Base-by-base conservation (phyloP, 768 basidiomycete genomes). In the Cystofilobasidium macerans region DNA sequence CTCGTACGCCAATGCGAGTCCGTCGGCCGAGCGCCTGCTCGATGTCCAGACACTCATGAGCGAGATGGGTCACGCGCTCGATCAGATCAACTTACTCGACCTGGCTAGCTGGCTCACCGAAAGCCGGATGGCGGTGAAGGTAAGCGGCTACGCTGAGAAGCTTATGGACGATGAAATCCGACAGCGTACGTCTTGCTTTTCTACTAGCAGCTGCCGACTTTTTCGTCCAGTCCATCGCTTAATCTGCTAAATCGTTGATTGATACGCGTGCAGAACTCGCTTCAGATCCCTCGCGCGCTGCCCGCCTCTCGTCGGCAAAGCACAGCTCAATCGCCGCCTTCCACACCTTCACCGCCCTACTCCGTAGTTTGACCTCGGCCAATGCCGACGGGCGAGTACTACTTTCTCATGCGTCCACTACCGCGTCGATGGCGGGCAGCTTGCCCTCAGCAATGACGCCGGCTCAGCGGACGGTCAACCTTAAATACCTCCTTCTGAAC, bases 401-500 rank as follows among this genome's bases (percentile, higher is more conserved):
- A 54, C 28, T 71, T 57, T 70, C 69, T 1, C 69, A 63, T 81
- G 86, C 1, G 85, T 83, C 71, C 20, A 26, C 58, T 28, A 20
- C 32, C 42, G 9, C 42, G 42, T 16, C 38, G 38, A 40, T 16
- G 38, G 38, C 38, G 38, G 38, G 38, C 38, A 40, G 38, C 38
- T 40, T 8, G 9, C 38, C 38, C 38, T 16, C 38, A 16, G 9
- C 38, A 16, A 8, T 16, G 38, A 8, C 38, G 38, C 38, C 38
- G 38, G 9, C 38, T 8, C 38, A 8, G 38, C 38, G 9, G 9
- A 40, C 42, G 71, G 79, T 88, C 6, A 84, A 86, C 66, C 78
- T 97, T 61, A 90, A 87, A 72, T 99, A 95, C 71, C 88, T 95
- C 69, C 84, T 91, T 24, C 81, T 99, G 28, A 97, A 98, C 72